phyloP scores from a whole-genome alignment of 176 grass and related monocot genomes.

The Saccharum officinarum region DNA sequence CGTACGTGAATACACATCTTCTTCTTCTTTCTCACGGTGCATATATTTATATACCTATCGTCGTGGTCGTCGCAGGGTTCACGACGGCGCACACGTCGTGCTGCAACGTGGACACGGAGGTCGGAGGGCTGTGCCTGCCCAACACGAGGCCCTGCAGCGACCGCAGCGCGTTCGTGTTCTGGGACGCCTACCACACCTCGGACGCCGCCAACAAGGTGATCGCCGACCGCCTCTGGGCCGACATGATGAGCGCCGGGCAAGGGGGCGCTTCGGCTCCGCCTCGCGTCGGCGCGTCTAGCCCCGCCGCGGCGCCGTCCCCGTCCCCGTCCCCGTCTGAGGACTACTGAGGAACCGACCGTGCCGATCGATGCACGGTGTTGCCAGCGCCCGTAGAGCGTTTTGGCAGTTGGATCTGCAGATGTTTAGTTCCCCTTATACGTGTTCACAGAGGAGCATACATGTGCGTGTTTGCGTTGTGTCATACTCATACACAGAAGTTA shows the following conservation, averaged over 20 bases:
- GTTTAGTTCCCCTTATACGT: not conserved
- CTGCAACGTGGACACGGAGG: slow-evolving; percentile 81
- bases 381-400: not conserved
- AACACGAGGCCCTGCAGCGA: slow-evolving; percentile 64
- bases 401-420: not conserved
- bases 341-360: not conserved
- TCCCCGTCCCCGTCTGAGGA: slow-evolving; percentile 22
- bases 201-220: slow-evolving; percentile 88
- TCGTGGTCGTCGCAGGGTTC: slow-evolving; percentile 50
- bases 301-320: slow-evolving; percentile 23
- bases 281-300: not conserved
- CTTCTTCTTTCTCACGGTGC: not conserved
- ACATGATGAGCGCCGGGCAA: slow-evolving; percentile 20
- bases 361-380: not conserved
- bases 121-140: slow-evolving; percentile 81
- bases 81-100: slow-evolving; percentile 78
- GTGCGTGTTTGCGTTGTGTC: not conserved
- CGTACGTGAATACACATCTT: not conserved
- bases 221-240: slow-evolving; percentile 62
- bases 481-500: not conserved
- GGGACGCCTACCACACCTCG: slow-evolving; percentile 96
- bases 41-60: too few species aligned
- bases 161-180: slow-evolving; percentile 86
- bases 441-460: not conserved
- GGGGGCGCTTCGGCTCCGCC: not conserved